Conservation (phyloP, 2,329 filamentous ascomycete genomes). For the Diaporthe amygdali region DNA sequence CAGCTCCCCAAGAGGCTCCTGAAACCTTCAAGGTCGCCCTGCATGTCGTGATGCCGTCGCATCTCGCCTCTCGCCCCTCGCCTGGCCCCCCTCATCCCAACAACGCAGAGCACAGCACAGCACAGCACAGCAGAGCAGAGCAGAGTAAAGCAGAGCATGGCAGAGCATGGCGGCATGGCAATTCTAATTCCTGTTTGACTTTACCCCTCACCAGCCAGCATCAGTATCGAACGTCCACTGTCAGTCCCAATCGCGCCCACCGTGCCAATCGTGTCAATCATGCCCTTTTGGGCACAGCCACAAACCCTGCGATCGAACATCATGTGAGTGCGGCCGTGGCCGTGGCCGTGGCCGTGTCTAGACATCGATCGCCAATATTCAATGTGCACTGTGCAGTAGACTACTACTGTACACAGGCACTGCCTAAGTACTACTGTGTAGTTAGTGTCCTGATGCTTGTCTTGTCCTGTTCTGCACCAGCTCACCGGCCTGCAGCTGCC, state of each 20-base stretch:
- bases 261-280: too few species aligned
- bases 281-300: not conserved
- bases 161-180: too few species aligned
- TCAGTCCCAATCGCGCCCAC: too few species aligned
- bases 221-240: not conserved
- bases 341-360: too few species aligned
- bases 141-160: not conserved
- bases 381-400: too few species aligned
- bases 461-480: not conserved
- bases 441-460: too few species aligned
- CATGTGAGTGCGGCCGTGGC: not conserved
- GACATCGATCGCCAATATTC: not conserved
- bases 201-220: not conserved
- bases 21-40: slow-evolving; percentile 10
- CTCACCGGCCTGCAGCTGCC: not conserved
- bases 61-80: too few species aligned
- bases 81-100: too few species aligned
- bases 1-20: not conserved
- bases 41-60: too few species aligned
- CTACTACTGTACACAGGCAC: too few species aligned
- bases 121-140: not conserved
- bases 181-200: not conserved
- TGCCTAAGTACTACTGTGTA: too few species aligned
- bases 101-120: too few species aligned
- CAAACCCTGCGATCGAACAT: not conserved